Conservation (phyloP, 441 rosid genomes). For the Syzygium syzygioides region DNA sequence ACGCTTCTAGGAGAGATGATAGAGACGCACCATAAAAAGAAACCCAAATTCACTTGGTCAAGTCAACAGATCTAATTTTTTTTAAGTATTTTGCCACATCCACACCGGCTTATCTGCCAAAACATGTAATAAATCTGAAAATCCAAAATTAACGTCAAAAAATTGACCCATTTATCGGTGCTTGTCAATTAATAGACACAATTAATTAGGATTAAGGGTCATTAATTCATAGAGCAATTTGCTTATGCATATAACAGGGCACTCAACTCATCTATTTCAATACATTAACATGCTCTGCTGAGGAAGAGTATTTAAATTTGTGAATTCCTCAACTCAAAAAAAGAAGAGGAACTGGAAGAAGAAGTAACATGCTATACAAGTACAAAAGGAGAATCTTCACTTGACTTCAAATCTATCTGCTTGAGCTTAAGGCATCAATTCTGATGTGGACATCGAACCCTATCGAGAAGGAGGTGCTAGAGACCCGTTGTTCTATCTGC, state of each 20-base stretch:
- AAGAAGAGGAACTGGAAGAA: background rate
- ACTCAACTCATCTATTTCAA: background rate
- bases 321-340: background rate
- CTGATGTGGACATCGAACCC: too few relatives aligned
- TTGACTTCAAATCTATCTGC: background rate
- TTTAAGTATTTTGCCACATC: background rate
- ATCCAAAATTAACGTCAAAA: background rate
- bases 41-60: background rate
- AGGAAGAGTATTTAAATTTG: background rate
- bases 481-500: too few relatives aligned
- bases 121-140: background rate
- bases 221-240: background rate
- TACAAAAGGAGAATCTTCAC: background rate
- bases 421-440: background rate
- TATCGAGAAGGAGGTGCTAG: too few relatives aligned
- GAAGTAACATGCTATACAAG: background rate
- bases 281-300: background rate
- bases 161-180: background rate
- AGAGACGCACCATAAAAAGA: background rate
- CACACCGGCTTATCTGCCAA: background rate
- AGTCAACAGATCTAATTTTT: background rate
- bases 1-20: background rate
- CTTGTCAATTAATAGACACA: background rate
- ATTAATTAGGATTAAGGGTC: background rate
- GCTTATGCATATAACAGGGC: background rate